A percentile compares a stretch with the other conserved stretches of the same genome.
These are phyloP conservation scores for Rhizophora mangle DNA, from an alignment of 345 rosid species.

Conservation along the genomic window DNA sequence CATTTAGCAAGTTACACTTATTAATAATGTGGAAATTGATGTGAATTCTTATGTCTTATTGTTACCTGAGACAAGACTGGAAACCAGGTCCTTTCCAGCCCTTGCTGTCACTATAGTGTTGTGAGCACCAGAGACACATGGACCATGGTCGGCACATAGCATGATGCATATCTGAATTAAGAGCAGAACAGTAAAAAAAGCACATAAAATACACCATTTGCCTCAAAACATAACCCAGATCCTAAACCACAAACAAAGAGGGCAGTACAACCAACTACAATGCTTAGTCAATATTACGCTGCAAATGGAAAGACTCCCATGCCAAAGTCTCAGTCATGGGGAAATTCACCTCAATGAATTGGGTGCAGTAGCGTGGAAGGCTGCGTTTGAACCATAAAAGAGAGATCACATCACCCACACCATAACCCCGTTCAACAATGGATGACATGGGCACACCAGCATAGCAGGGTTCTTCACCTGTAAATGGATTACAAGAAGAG, in stretches of 20 bases:
- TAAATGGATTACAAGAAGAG: constrained; percentile 13
- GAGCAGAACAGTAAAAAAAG: constrained; percentile 2
- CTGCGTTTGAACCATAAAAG: constrained; percentile 96
- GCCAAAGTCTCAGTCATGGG: neutral
- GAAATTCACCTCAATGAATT: constrained; percentile 74
- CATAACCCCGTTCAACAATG: constrained; percentile 82
- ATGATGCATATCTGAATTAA: constrained; percentile 82
- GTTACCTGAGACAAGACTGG: constrained; percentile 87
- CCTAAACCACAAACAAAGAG: neutral
- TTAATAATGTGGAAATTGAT: too few relatives aligned
- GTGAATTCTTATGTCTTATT: neutral
- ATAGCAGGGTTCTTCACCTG: constrained; percentile 98
- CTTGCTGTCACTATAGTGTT: constrained; percentile 94
- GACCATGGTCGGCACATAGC: constrained; percentile 97
- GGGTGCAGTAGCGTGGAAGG: constrained; percentile 93
- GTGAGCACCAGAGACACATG: constrained; percentile 97
- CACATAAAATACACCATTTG: neutral
- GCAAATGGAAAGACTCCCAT: neutral
- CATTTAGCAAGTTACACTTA: neutral
- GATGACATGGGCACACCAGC: constrained; percentile 99
- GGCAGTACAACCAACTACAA: neutral
- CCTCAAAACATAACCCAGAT: neutral
- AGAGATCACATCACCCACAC: constrained; percentile 96
- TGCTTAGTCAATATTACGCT: neutral
- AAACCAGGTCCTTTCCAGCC: constrained; percentile 98